A percentile compares a stretch with the other conserved stretches of the same genome.
Evolutionary conservation across 768 basidiomycete species (phyloP).

Genomic region (Cyclocybe cylindracea): DNA sequence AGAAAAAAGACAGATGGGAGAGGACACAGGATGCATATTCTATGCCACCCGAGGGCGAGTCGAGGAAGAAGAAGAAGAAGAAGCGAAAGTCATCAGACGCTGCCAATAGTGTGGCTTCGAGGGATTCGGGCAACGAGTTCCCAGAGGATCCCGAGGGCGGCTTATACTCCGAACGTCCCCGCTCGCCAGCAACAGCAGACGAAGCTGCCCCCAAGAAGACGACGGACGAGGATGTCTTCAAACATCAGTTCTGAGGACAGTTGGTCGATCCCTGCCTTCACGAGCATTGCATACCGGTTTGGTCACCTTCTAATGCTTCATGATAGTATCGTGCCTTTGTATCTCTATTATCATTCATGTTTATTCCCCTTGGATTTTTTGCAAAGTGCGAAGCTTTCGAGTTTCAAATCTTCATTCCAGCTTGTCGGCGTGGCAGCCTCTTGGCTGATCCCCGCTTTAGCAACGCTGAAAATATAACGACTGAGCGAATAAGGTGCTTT

Average conservation of each 20-base stretch:
- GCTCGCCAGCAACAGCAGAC: conserved; percentile 9
- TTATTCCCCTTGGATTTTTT: conserved; percentile 1
- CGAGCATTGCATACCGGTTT: neutral
- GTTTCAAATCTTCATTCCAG: too few relatives aligned
- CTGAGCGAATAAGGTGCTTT: too few relatives aligned
- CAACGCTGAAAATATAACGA: too few relatives aligned
- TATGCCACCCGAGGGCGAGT: conserved; percentile 40
- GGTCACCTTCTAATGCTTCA: neutral
- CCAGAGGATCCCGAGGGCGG: conserved; percentile 77
- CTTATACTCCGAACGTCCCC: conserved; percentile 47
- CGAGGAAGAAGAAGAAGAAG: conserved; percentile 61
- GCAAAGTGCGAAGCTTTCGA: neutral
- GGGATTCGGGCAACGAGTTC: conserved; percentile 46
- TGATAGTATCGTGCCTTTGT: conserved; percentile 9
- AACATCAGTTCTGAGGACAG: conserved; percentile 45
- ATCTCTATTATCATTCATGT: conserved; percentile 9
- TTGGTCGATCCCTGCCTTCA: neutral
- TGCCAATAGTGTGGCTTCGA: conserved; percentile 34
- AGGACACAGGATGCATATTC: conserved; percentile 84
- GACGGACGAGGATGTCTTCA: conserved; percentile 56
- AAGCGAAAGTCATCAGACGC: conserved; percentile 47
- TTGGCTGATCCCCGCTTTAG: too few relatives aligned
- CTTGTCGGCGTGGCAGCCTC: too few relatives aligned
- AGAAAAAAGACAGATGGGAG: conserved; percentile 88
- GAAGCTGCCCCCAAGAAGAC: conserved; percentile 20